Evolutionary conservation across 2,329 filamentous ascomycete genomes (phyloP).

Genomic region (Fusarium cyanostomum): DNA sequence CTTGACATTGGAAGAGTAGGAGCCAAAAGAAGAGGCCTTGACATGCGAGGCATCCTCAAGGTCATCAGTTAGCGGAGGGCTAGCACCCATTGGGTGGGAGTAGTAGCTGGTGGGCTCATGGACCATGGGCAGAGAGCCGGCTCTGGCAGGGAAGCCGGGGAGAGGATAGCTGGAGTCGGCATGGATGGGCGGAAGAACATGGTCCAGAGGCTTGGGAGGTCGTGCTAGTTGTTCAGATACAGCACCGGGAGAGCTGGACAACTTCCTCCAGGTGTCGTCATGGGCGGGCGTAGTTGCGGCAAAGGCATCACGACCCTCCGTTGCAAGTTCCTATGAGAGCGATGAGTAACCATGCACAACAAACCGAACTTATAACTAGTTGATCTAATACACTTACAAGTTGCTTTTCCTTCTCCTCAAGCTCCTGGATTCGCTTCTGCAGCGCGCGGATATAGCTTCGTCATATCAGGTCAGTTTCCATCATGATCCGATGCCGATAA

Average conservation of each 20-base stretch:
- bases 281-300: slow-evolving; percentile 29
- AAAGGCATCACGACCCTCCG: slow-evolving; percentile 25
- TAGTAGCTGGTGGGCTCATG: slow-evolving; percentile 36
- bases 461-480: slow-evolving; percentile 1
- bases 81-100: slow-evolving; percentile 37
- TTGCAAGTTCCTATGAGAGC: slow-evolving; percentile 24
- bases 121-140: slow-evolving; percentile 25
- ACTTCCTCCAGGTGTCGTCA: slow-evolving; percentile 37
- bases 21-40: slow-evolving; percentile 41
- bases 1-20: slow-evolving; percentile 42
- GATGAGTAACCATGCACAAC: slow-evolving; percentile 4
- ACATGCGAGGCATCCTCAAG: slow-evolving; percentile 35
- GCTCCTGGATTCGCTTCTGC: slow-evolving; percentile 42
- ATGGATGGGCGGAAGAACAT: slow-evolving; percentile 35
- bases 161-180: slow-evolving; percentile 28
- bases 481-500: not conserved
- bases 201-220: slow-evolving; percentile 25
- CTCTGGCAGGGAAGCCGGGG: slow-evolving; percentile 18
- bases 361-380: not conserved
- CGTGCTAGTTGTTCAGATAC: slow-evolving; percentile 29
- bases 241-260: slow-evolving; percentile 29
- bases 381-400: slow-evolving; percentile 32
- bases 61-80: slow-evolving; percentile 42
- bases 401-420: slow-evolving; percentile 40
- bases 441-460: slow-evolving; percentile 41